Evolutionary conservation across 768 basidiomycete genomes (phyloP), one percentile per base, ranked within the genome.

Genomic region (Collybia nuda): DNA sequence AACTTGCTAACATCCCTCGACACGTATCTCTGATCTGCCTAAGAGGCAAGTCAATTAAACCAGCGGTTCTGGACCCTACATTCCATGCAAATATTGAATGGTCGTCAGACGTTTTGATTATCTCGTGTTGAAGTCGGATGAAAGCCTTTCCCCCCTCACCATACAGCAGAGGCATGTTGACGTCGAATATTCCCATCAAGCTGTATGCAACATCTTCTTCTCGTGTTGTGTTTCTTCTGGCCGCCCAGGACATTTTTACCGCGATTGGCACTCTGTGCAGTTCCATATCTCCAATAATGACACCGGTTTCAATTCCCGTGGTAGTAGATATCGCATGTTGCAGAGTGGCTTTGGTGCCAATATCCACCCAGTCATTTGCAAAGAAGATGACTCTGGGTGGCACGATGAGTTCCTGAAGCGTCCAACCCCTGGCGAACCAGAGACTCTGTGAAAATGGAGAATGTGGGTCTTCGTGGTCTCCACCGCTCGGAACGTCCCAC

Each of bases 131-230:
- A n/a, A 47, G 17, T 24, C 46, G 28, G 32, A 36, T 21, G 21
- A 47, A 47, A 8, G 46, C n/a, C 46, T 36, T 47, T 18, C 37
- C 2, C 8, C 46, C 46, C 46, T 47, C 46, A 12, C 46, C 46
- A 36, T 47, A 47, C 29, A 37, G 17, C 32, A 47, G 32, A 2
- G 46, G 37, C 29, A 47, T 32, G 12, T 32, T 32, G 35, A 47
- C 24, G 15, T 47, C 32, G 18, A 47, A 36, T 37, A 47, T 32
- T 24, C 46, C 46, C 17, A 47, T 47, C 18, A 47, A 12, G 18
- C 29, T 21, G 35, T 47, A 47, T n/a, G 46, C 46, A 5, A 36
- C 19, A 23, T 47, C 46, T 37, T 47, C 46, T 37, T 15, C 22
- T 15, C 46, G 12, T 15, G 46, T 47, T n/a, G 29, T 47, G 23